Evolutionary conservation across 768 basidiomycete species (phyloP), one percentile per base, ranked within the genome.

Genomic region (Daedaleopsis sinensis): DNA sequence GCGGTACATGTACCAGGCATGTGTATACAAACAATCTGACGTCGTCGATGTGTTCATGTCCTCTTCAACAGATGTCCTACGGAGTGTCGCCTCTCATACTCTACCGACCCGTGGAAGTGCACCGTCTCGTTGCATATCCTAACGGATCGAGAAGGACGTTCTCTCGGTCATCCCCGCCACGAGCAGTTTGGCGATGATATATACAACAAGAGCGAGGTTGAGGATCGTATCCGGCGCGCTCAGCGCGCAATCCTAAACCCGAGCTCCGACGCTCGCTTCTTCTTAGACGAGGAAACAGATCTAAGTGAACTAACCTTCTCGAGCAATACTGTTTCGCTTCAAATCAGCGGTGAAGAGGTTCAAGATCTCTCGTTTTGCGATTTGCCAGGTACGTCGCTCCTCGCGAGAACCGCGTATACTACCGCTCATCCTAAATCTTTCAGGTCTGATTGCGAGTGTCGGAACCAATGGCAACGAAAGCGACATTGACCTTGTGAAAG

Each of bases 1-100:
- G 84, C n/a, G 90, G 90, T 0, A 91, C 90, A 0, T 91, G 90
- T 62, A 93, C 90, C 1, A 79, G 90, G 90, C 86, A 62, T 42
- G 63, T 65, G 32, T 1, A 38, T 51, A 55, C 37, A n/a, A n/a
- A n/a, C 27, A 32, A 32, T 32, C 27, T n/a, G n/a, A n/a, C n/a
- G 7, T 32, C 27, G 3, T 32, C 3, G 3, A 32, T 32, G 27
- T 32, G 27, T 7, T 3, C 7, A 32, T 32, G 27, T 32, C 27
- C 7, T 32, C 4, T 32, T 32, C 27, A 32, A 32, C 27, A 79
- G 77, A 37, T 76, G 73, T 51, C 78, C 77, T 0, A 79, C 74
- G 1, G 77, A 78, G 56, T 78, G 77, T 51, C 68, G 69, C 0
- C 61, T 79, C 12, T 63, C 71, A 9, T 65, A 62, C 36, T 68